A percentile compares a stretch with the other conserved stretches of the same genome.
phyloP scores from a whole-genome alignment of 2,329 filamentous ascomycete species.

The Aureobasidium melanogenum region DNA sequence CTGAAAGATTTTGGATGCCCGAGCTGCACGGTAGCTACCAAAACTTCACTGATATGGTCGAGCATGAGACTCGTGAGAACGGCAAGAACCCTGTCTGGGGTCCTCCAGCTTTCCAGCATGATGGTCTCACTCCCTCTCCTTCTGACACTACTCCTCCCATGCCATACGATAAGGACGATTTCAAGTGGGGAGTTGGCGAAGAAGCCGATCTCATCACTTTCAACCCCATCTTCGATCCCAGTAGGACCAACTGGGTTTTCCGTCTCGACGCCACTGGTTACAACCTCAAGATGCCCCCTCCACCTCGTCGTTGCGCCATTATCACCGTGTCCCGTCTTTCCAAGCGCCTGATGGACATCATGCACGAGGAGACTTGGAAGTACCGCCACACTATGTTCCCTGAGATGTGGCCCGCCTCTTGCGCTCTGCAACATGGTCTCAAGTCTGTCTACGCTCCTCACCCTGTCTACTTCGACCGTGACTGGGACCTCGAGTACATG shows the following conservation, averaged over 20 bases:
- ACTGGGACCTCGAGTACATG: constrained; percentile 49
- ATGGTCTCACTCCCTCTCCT: constrained; percentile 47
- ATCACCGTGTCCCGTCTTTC: constrained; percentile 69
- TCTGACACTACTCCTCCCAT: constrained; percentile 56
- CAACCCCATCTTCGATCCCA: constrained; percentile 70
- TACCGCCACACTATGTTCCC: constrained; percentile 66
- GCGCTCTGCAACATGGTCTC: constrained; percentile 66
- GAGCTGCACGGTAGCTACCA: constrained; percentile 57
- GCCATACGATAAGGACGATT: constrained; percentile 52
- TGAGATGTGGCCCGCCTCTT: constrained; percentile 69
- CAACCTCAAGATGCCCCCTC: constrained; percentile 42
- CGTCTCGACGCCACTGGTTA: constrained; percentile 61
- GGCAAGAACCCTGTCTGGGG: constrained; percentile 57
- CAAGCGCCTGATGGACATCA: constrained; percentile 60
- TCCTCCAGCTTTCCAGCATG: constrained; percentile 36
- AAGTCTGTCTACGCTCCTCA: constrained; percentile 73
- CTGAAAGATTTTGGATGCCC: constrained; percentile 64
- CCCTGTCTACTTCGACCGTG: constrained; percentile 69
- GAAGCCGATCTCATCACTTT: constrained; percentile 67
- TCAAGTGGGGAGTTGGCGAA: constrained; percentile 68
- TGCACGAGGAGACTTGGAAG: constrained; percentile 67
- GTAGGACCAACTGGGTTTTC: constrained; percentile 65
- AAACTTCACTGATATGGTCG: constrained; percentile 58
- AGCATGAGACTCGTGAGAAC: constrained; percentile 45
- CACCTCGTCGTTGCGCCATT: constrained; percentile 67